Percentiles rank a stretch among this genome's conserved stretches.
Evolutionary conservation across 305 asterid genomes (phyloP).

Genomic region (Fraxinus floribunda): DNA sequence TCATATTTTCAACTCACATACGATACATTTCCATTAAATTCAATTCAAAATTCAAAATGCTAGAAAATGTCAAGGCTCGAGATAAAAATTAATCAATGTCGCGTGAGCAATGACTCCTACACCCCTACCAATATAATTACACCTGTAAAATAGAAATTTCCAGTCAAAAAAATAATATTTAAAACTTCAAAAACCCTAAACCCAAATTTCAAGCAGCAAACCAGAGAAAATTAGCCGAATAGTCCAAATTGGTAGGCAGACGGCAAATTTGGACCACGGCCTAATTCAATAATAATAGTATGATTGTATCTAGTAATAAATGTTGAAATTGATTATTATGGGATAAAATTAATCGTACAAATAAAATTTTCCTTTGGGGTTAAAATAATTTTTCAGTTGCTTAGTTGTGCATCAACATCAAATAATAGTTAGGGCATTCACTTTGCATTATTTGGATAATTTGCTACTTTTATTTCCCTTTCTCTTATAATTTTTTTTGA

Average conservation of each 20-base stretch:
- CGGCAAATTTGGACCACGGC: neutral
- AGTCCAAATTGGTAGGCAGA: neutral
- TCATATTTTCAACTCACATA: too few relatives aligned
- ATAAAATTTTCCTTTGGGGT: too few relatives aligned
- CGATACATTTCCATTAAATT: neutral
- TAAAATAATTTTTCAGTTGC: neutral
- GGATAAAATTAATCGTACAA: neutral
- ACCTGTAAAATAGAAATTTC: neutral
- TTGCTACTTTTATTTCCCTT: neutral
- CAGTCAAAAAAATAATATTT: neutral
- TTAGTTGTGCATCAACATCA: neutral
- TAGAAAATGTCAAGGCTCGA: neutral
- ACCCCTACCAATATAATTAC: neutral
- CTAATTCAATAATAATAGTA: neutral
- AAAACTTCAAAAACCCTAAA: neutral
- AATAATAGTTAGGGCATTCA: too few relatives aligned
- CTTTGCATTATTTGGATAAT: neutral
- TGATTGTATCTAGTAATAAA: neutral
- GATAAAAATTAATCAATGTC: neutral
- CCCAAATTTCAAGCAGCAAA: neutral
- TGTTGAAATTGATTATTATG: neutral
- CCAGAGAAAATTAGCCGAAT: neutral
- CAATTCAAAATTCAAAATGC: neutral
- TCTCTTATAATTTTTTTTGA: neutral
- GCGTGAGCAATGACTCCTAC: neutral